A percentile compares a stretch with the other conserved stretches of the same genome.
These are phyloP conservation scores for Exophiala xenobiotica DNA, from an alignment of 2,329 filamentous ascomycete species.

Conservation along the genomic window DNA sequence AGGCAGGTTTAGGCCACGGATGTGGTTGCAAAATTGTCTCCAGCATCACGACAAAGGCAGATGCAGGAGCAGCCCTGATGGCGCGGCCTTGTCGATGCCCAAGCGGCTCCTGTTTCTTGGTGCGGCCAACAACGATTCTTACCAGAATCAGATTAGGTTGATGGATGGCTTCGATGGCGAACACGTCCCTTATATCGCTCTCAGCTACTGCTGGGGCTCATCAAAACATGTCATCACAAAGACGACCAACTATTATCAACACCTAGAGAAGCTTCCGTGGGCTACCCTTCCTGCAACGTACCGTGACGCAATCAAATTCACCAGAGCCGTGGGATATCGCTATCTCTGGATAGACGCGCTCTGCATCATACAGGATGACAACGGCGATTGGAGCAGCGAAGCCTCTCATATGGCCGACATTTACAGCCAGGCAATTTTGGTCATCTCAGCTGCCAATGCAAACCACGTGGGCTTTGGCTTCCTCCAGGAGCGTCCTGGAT, in stretches of 20 bases:
- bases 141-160: constrained; percentile 1
- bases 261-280: constrained; percentile 1
- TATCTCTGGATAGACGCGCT: constrained; percentile 38
- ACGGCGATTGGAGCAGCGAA: constrained; percentile 29
- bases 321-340: constrained; percentile 25
- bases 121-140: background rate
- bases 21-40: constrained; percentile 11
- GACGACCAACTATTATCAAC: background rate
- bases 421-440: constrained; percentile 15
- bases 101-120: constrained; percentile 5
- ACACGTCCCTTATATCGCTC: constrained; percentile 14
- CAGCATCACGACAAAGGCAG: background rate
- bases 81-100: background rate
- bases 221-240: constrained; percentile 1
- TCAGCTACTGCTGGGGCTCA: constrained; percentile 4
- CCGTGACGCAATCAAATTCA: constrained; percentile 32
- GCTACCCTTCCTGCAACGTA: constrained; percentile 20
- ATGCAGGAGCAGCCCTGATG: background rate
- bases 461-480: constrained; percentile 6
- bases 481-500: background rate
- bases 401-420: constrained; percentile 23
- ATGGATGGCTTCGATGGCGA: constrained; percentile 3
- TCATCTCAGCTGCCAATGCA: constrained; percentile 12
- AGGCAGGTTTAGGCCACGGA: constrained; percentile 2
- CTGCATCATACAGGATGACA: constrained; percentile 35